phyloP scores from a whole-genome alignment of 139 green algal species.

The Eudorina sp. region DNA sequence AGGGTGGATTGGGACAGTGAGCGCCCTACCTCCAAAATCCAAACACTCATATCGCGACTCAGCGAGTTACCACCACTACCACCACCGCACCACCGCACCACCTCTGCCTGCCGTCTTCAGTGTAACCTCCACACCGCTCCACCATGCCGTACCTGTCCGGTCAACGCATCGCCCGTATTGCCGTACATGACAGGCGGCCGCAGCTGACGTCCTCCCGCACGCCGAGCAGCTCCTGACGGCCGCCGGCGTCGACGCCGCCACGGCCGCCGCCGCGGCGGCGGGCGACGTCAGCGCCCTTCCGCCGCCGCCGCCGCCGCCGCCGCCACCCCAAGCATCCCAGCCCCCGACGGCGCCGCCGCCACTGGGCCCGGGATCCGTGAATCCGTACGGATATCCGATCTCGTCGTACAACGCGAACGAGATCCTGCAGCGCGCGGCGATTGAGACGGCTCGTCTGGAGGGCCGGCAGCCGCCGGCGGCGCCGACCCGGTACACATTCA shows the following conservation, averaged over 20 bases:
- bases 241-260: not conserved
- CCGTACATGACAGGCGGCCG: not conserved
- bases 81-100: too few relatives aligned
- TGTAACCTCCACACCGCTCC: too few relatives aligned
- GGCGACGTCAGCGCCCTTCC: not conserved
- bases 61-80: not conserved
- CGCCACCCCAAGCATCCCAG: too few relatives aligned
- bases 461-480: slow-evolving; percentile 5
- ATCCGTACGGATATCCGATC: not conserved
- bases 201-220: not conserved
- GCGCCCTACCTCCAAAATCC: not conserved
- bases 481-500: slow-evolving; percentile 16
- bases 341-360: not conserved
- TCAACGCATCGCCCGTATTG: too few relatives aligned
- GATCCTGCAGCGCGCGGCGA: slow-evolving; percentile 16
- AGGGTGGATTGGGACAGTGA: not conserved
- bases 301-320: not conserved
- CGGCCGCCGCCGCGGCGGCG: not conserved
- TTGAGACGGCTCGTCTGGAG: slow-evolving; percentile 25
- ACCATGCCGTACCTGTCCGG: too few relatives aligned
- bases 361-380: too few relatives aligned
- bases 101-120: too few relatives aligned
- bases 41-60: not conserved
- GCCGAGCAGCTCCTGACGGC: not conserved
- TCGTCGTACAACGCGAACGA: not conserved